A percentile compares a stretch with the other conserved stretches of the same genome.
Evolutionary conservation across 208 protist species (phyloP).

Genomic region (Acanthamoeba sp.): DNA sequence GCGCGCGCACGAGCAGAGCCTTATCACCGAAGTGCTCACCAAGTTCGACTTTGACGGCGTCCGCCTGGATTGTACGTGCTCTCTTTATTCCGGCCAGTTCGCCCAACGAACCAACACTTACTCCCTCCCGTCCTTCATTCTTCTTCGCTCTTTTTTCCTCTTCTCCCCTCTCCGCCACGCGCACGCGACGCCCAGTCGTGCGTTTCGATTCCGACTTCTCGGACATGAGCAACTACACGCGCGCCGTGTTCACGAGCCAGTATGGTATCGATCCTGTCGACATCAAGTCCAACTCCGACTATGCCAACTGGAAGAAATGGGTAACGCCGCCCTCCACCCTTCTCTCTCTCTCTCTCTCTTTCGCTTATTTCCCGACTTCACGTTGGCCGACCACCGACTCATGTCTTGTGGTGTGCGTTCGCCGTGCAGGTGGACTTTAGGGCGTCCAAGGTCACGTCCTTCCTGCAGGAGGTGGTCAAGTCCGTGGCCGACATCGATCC

Average conservation of each 20-base stretch:
- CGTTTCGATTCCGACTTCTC: slow-evolving; percentile 32
- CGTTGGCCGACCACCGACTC: not conserved
- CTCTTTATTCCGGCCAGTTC: no score
- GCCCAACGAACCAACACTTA: no score
- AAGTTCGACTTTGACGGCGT: slow-evolving; percentile 40
- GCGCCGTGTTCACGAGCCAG: not conserved
- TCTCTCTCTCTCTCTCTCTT: not conserved
- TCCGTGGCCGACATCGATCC: not conserved
- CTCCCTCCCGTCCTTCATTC: not conserved
- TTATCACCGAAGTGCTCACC: slow-evolving; percentile 21
- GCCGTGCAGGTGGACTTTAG: not conserved
- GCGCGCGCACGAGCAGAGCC: not conserved
- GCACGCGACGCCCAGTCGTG: not conserved
- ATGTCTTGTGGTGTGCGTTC: not conserved
- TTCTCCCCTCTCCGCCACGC: no score
- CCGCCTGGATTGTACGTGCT: slow-evolving; percentile 33
- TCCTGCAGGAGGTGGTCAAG: slow-evolving; percentile 1
- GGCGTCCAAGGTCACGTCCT: not conserved
- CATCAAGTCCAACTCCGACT: not conserved
- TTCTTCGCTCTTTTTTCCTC: not conserved
- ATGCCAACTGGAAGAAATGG: not conserved
- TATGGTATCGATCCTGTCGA: not conserved
- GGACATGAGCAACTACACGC: slow-evolving; percentile 50
- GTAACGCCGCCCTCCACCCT: not conserved
- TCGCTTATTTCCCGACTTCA: not conserved